Evolutionary conservation across 2,329 filamentous ascomycete genomes (phyloP), one percentile per base, ranked within the genome.

Genomic region (Colletotrichum sp.): DNA sequence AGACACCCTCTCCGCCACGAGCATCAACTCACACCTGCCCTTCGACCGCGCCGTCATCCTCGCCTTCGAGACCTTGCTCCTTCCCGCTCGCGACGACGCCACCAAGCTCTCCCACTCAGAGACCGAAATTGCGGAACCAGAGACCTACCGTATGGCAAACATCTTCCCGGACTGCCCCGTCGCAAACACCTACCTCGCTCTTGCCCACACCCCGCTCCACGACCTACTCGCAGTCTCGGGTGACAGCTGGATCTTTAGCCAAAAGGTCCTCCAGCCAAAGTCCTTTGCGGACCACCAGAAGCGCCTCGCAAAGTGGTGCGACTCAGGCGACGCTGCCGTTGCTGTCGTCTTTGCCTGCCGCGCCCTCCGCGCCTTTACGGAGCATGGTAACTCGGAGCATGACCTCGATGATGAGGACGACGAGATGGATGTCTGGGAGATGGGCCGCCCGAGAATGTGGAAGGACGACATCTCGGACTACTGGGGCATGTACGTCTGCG

Each of bases 191-290:
- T 92, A 92, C 80, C 83, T 92, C 22, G 90, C 91, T 2, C 83
- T 93, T 2, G 86, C 92, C 77, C 85, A 90, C 79, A 92, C 90
- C 1, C 91, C 91, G n/a, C 86, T 93, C 6, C 87, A 89, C 76
- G 88, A 88, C 77, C 86, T 92, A 1, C 85, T 93, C 22, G 90
- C 90, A 13, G 89, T 92, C 9, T 89, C 89, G 32, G 90, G 91
- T 64, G 88, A 92, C 76, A 90, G 87, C 68, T 92, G 90, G 90
- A 84, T 90, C 24, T 91, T 92, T 79, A 87, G 88, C 67, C 86
- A 88, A 71, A 92, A 92, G 79, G 83, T 92, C 7, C 81, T 86
- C 3, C 82, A 85, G 6, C 81, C 83, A 3, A 83, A 84, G 30
- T 80, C 84, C 13, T 92, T 89, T 77, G 79, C 83, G 60, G 85